phyloP scores from a whole-genome alignment of 495 filamentous ascomycete species.

The Staphylotrichum longicolle region DNA sequence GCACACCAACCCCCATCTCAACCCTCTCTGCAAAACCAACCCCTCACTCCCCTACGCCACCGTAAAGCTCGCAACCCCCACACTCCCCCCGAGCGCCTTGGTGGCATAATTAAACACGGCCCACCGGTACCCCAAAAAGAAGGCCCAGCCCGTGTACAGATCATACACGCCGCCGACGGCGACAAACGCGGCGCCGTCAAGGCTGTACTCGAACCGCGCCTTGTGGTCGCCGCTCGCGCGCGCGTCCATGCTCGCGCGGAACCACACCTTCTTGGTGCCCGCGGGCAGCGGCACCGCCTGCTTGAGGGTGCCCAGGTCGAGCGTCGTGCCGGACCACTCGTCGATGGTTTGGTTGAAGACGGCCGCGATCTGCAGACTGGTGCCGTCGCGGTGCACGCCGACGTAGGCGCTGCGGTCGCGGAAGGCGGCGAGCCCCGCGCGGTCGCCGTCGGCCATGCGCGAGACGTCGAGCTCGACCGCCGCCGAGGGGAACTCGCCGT shows the following conservation, averaged over 20 bases:
- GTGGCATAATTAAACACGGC: conserved; percentile 9
- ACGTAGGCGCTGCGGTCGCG: conserved; percentile 9
- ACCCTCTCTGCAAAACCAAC: not conserved
- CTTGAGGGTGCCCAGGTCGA: not conserved
- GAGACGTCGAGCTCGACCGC: not conserved
- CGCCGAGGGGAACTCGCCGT: conserved; percentile 3
- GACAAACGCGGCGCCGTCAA: not conserved
- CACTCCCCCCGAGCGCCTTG: not conserved
- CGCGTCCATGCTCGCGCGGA: not conserved
- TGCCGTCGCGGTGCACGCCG: not conserved
- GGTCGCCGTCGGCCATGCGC: conserved; percentile 3
- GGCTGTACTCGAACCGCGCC: conserved; percentile 5
- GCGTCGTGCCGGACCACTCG: conserved; percentile 4
- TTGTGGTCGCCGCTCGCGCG: not conserved
- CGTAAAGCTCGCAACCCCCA: not conserved
- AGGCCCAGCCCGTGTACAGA: conserved; percentile 4
- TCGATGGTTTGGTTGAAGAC: not conserved
- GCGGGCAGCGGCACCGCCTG: not conserved
- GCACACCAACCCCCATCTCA: no score
- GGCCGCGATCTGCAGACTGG: not conserved
- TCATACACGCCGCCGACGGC: not conserved
- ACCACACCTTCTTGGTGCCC: not conserved
- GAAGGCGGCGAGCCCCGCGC: conserved; percentile 4
- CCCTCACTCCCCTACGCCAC: not conserved
- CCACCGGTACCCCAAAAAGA: conserved; percentile 11